A percentile compares a stretch with the other conserved stretches of the same genome.
Conservation (phyloP, 106 monocot genomes). For the Platanthera zijinensis region DNA sequence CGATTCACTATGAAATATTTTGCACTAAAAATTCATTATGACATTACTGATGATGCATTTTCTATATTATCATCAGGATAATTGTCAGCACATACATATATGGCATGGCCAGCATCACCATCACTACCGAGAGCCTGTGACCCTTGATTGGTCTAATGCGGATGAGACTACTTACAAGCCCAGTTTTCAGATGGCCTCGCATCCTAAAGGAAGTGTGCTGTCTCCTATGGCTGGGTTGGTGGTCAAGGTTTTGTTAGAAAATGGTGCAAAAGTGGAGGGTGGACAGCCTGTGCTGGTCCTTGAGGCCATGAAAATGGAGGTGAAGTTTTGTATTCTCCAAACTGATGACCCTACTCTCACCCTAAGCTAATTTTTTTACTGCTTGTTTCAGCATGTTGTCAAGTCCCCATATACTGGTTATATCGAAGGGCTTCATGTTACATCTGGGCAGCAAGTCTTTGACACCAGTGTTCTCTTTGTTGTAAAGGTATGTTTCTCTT, state of each 20-base stretch:
- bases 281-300: constrained; percentile 82
- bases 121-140: constrained; percentile 53
- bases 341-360: not conserved
- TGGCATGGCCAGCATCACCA: constrained; percentile 84
- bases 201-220: constrained; percentile 75
- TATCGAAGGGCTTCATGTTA: constrained; percentile 59
- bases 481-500: constrained; percentile 48
- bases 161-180: constrained; percentile 33
- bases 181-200: constrained; percentile 25
- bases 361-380: not conserved
- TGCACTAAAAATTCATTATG: not conserved
- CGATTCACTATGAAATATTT: not conserved
- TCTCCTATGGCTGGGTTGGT: constrained; percentile 99
- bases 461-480: constrained; percentile 75
- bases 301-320: constrained; percentile 99
- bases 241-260: constrained; percentile 65
- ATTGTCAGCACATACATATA: constrained; percentile 64
- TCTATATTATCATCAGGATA: constrained; percentile 35
- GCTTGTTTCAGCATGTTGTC: constrained; percentile 71
- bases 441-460: constrained; percentile 77
- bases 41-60: not conserved
- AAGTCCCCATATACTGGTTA: constrained; percentile 69
- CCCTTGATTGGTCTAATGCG: constrained; percentile 28
- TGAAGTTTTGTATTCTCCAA: constrained; percentile 15
- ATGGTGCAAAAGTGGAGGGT: constrained; percentile 67